These are phyloP conservation scores for Arthroderma sp. DNA, from an alignment of 2,329 filamentous ascomycete species.

Conservation along the genomic window DNA sequence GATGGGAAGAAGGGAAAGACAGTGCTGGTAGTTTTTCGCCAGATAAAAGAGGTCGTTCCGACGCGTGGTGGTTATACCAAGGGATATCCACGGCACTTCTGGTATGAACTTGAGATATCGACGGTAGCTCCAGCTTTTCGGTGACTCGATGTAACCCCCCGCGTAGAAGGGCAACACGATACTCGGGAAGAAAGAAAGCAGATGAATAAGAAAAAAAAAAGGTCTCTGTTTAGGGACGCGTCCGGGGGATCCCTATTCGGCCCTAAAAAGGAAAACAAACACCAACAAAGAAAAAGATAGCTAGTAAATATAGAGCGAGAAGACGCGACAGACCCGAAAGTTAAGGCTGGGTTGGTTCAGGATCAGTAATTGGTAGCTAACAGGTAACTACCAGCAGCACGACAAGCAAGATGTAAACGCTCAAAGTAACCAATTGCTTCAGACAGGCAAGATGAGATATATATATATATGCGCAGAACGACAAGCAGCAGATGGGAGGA, in stretches of 20 bases:
- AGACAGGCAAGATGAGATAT: too few relatives aligned
- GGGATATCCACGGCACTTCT: conserved; percentile 59
- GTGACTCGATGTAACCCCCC: conserved; percentile 34
- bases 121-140: conserved; percentile 91
- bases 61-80: conserved; percentile 56
- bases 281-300: too few relatives aligned
- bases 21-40: conserved; percentile 62
- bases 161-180: conserved; percentile 1
- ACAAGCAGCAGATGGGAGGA: too few relatives aligned
- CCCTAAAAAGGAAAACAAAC: too few relatives aligned
- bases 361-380: too few relatives aligned
- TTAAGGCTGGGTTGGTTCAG: too few relatives aligned
- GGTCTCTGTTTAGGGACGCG: conserved; percentile 1
- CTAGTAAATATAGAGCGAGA: too few relatives aligned
- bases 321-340: too few relatives aligned
- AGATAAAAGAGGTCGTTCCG: conserved; percentile 53
- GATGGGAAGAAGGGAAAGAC: conserved; percentile 47
- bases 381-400: too few relatives aligned
- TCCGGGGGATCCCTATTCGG: neutral
- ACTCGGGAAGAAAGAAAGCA: neutral
- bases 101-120: conserved; percentile 70
- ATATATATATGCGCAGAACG: too few relatives aligned
- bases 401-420: too few relatives aligned
- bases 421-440: too few relatives aligned
- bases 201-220: neutral